Evolutionary conservation across 306 rosid genomes (phyloP).

Genomic region (Astragalus glycyphyllos): DNA sequence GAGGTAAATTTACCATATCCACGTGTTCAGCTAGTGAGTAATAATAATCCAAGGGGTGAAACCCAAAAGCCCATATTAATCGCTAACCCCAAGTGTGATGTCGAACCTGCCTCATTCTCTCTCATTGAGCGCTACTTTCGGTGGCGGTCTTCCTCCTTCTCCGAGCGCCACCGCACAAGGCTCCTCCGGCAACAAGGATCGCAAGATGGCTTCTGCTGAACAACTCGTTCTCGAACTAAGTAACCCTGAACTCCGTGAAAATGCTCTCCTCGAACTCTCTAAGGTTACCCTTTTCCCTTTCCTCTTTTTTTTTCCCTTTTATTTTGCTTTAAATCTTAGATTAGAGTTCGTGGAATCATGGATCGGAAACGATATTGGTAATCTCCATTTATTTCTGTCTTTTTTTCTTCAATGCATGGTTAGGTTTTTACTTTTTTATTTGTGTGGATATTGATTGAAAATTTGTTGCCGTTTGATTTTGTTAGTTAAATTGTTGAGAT

Average conservation of each 20-base stretch:
- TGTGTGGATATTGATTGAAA: not conserved
- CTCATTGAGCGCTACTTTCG: constrained; percentile 60
- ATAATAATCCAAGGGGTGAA: not conserved
- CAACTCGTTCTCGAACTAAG: constrained; percentile 58
- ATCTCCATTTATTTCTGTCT: not conserved
- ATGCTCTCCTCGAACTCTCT: constrained; percentile 58
- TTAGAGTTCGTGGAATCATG: not conserved
- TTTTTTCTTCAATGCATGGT: not conserved
- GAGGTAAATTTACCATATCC: too few relatives aligned
- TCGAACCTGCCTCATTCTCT: constrained; percentile 42
- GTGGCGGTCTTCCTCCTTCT: constrained; percentile 42
- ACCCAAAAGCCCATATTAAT: not conserved
- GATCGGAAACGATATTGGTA: not conserved
- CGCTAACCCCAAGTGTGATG: constrained; percentile 26
- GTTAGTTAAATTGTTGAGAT: constrained; percentile 6
- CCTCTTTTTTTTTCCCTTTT: not conserved
- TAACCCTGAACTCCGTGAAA: constrained; percentile 57
- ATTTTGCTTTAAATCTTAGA: not conserved
- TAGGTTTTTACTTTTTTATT: not conserved
- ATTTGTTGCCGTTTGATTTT: not conserved
- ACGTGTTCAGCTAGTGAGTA: not conserved
- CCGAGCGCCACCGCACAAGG: constrained; percentile 41
- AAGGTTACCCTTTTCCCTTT: constrained; percentile 33
- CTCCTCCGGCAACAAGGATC: constrained; percentile 49
- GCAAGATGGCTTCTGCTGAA: constrained; percentile 77